phyloP scores from a whole-genome alignment of 2,329 filamentous ascomycete species.

The Rutstroemia sp. region DNA sequence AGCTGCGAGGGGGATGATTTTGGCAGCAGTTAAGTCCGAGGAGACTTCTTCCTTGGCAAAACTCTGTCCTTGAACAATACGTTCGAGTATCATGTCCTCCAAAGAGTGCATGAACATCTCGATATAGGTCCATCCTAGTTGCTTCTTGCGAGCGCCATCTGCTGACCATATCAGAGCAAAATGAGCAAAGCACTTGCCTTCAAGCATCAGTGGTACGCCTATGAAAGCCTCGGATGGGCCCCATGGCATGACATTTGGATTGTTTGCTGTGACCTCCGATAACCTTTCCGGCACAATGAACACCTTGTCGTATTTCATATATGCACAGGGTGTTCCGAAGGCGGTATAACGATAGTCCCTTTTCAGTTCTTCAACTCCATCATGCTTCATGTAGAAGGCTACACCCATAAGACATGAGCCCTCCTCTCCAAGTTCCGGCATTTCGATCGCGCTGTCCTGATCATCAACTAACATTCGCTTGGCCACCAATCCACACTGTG shows the following conservation, averaged over 20 bases:
- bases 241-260: conserved; percentile 48
- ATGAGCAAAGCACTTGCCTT: conserved; percentile 60
- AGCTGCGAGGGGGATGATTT: conserved; percentile 46
- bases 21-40: conserved; percentile 26
- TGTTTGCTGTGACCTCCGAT: conserved; percentile 49
- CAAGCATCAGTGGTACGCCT: conserved; percentile 56
- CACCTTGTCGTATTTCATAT: conserved; percentile 67
- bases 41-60: conserved; percentile 31
- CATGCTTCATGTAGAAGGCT: conserved; percentile 59
- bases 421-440: conserved; percentile 52
- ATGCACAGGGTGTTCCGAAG: conserved; percentile 53
- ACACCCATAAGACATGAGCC: conserved; percentile 57
- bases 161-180: conserved; percentile 66
- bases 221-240: conserved; percentile 60
- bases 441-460: conserved; percentile 48
- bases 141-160: conserved; percentile 48
- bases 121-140: conserved; percentile 56
- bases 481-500: conserved; percentile 62
- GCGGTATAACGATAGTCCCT: conserved; percentile 57
- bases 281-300: conserved; percentile 59
- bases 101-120: conserved; percentile 62
- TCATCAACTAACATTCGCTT: conserved; percentile 56
- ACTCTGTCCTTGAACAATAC: conserved; percentile 46
- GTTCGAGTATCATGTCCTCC: conserved; percentile 57
- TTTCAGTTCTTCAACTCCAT: conserved; percentile 43